Evolutionary conservation across 805 yeast species (phyloP).

Genomic region (Starmerella vaccinii): DNA sequence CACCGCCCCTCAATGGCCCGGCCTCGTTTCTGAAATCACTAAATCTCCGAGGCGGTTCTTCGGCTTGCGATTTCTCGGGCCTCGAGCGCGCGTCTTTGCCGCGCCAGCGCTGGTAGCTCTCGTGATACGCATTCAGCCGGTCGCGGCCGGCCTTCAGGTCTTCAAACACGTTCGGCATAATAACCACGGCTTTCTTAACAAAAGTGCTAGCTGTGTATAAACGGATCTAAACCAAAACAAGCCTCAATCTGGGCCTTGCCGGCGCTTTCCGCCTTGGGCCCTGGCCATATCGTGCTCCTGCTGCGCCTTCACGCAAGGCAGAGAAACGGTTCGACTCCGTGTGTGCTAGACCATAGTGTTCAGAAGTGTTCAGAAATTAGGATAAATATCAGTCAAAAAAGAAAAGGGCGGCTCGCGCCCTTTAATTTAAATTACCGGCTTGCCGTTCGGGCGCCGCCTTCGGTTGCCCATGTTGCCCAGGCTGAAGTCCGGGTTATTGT

Average conservation of each 20-base stretch:
- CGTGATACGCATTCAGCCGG: neutral
- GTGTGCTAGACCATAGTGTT: too few species aligned
- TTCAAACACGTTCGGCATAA: neutral
- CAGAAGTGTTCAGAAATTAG: neutral
- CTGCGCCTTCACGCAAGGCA: neutral
- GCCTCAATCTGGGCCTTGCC: neutral
- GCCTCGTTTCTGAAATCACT: too few species aligned
- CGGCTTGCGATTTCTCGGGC: too few species aligned
- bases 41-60: too few species aligned
- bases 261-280: neutral
- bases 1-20: too few species aligned
- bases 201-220: neutral
- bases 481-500: slow-evolving; percentile 24
- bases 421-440: neutral
- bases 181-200: neutral
- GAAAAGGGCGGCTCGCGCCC: too few species aligned
- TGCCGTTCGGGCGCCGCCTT: slow-evolving; percentile 10
- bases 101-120: neutral
- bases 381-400: neutral
- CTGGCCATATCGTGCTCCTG: neutral
- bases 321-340: too few species aligned
- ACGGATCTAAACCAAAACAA: neutral
- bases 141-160: neutral
- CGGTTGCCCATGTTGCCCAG: slow-evolving; percentile 14
- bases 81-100: neutral